phyloP scores from a whole-genome alignment of 257 asterid species.

The Thymus mandschuricus region DNA sequence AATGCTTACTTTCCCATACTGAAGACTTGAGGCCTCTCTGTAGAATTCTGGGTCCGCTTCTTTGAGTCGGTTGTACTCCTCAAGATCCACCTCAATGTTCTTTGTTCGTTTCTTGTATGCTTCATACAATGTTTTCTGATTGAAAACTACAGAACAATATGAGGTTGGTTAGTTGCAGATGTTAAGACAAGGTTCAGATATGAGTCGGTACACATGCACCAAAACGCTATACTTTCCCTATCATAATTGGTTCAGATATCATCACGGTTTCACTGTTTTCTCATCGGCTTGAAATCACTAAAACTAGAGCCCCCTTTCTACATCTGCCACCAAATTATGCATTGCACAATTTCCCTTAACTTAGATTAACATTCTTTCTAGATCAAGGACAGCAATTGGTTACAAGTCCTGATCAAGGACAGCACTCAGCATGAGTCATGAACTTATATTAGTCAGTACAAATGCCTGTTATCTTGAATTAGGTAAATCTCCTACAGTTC shows the following conservation, averaged over 20 bases:
- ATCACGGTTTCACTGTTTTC: background rate
- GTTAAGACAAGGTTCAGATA: no score
- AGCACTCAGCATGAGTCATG: no score
- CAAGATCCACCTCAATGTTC: background rate
- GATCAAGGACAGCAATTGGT: no score
- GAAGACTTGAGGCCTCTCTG: conserved; percentile 96
- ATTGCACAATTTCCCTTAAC: no score
- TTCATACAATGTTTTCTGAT: conserved; percentile 44
- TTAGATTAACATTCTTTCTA: no score
- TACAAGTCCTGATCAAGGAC: no score
- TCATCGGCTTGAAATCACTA: background rate
- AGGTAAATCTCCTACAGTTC: no score
- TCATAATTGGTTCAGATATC: background rate
- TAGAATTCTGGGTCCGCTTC: conserved; percentile 83
- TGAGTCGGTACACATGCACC: background rate
- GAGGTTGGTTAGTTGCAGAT: background rate
- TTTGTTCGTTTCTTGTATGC: background rate
- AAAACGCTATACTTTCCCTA: background rate
- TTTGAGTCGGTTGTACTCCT: background rate
- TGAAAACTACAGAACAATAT: conserved; percentile 59
- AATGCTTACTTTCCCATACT: conserved; percentile 79
- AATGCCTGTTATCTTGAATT: no score
- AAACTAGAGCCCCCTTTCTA: no score
- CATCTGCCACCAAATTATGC: no score
- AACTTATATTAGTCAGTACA: no score